phyloP scores from a whole-genome alignment of 2,329 filamentous ascomycete species.

The Neobulgaria alba region DNA sequence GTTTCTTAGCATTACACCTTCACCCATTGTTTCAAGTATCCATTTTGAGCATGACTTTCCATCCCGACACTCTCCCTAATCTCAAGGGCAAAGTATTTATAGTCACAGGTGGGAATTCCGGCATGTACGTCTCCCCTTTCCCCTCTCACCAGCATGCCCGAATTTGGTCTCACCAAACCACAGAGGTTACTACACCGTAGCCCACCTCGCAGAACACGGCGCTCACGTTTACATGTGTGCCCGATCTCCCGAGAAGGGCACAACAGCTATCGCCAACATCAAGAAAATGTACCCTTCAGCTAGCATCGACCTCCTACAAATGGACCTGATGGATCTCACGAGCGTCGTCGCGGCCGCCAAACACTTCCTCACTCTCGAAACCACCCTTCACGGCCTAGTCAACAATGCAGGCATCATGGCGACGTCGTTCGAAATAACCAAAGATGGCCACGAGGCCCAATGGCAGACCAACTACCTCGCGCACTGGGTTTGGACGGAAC shows the following conservation, averaged over 20 bases:
- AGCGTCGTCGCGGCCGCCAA: conserved; percentile 28
- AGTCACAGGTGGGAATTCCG: conserved; percentile 25
- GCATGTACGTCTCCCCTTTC: conserved; percentile 22
- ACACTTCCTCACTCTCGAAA: conserved; percentile 13
- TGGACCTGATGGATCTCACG: conserved; percentile 31
- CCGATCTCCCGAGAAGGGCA: conserved; percentile 14
- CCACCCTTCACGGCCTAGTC: conserved; percentile 32
- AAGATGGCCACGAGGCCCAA: conserved; percentile 32
- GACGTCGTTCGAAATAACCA: conserved; percentile 25
- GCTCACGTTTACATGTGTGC: conserved; percentile 21
- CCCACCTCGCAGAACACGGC: conserved; percentile 24
- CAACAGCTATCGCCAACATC: conserved; percentile 14
- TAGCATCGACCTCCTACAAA: conserved; percentile 24
- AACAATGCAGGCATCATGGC: conserved; percentile 36
- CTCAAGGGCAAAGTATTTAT: conserved; percentile 17
- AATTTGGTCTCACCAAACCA: not conserved
- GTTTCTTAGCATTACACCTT: not conserved
- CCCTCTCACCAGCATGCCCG: not conserved
- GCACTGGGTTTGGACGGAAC: conserved; percentile 21
- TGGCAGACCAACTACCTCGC: conserved; percentile 28
- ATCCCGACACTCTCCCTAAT: conserved; percentile 16
- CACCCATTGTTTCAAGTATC: too few species aligned
- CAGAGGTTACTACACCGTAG: conserved; percentile 36
- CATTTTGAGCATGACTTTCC: conserved; percentile 17
- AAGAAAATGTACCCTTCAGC: conserved; percentile 12